Evolutionary conservation across 495 filamentous ascomycete genomes (phyloP).

Genomic region (Glonium stellatum): DNA sequence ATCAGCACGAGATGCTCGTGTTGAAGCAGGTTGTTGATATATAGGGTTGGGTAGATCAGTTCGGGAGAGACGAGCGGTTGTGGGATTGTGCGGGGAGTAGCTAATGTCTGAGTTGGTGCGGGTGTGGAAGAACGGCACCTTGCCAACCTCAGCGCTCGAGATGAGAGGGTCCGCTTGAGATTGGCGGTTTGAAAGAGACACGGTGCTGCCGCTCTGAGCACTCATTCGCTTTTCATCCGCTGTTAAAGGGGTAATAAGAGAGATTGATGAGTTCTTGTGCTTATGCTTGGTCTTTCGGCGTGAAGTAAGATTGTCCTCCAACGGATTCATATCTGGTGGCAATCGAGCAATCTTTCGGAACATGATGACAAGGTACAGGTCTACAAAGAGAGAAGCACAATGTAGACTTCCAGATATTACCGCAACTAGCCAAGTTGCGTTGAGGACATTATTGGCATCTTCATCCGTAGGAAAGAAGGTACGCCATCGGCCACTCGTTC

Average conservation of each 20-base stretch:
- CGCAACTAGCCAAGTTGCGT: slow-evolving; percentile 57
- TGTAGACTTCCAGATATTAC: slow-evolving; percentile 59
- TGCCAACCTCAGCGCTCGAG: slow-evolving; percentile 32
- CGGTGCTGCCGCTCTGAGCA: slow-evolving; percentile 41
- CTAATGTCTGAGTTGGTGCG: slow-evolving; percentile 21
- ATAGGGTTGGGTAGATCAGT: slow-evolving; percentile 8
- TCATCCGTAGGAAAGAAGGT: slow-evolving; percentile 50
- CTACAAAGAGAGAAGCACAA: slow-evolving; percentile 59
- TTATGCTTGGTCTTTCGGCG: slow-evolving; percentile 54
- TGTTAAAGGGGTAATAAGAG: slow-evolving; percentile 49
- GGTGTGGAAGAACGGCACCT: slow-evolving; percentile 26
- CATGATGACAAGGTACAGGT: slow-evolving; percentile 61
- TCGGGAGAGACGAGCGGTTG: slow-evolving; percentile 21
- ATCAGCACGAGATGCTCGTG: slow-evolving; percentile 19
- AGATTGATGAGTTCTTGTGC: slow-evolving; percentile 70
- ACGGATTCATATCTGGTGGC: slow-evolving; percentile 86
- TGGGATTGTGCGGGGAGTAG: slow-evolving; percentile 29
- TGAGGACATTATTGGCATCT: slow-evolving; percentile 49
- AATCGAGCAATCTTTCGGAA: slow-evolving; percentile 74
- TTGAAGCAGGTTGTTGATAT: slow-evolving; percentile 15
- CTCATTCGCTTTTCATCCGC: slow-evolving; percentile 40
- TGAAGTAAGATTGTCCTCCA: slow-evolving; percentile 79
- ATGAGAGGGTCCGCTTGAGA: slow-evolving; percentile 52
- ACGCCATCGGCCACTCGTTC: slow-evolving; percentile 50
- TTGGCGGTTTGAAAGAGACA: slow-evolving; percentile 38